Conservation (phyloP, 805 yeast species). For the Candida khao-thaluensis region DNA sequence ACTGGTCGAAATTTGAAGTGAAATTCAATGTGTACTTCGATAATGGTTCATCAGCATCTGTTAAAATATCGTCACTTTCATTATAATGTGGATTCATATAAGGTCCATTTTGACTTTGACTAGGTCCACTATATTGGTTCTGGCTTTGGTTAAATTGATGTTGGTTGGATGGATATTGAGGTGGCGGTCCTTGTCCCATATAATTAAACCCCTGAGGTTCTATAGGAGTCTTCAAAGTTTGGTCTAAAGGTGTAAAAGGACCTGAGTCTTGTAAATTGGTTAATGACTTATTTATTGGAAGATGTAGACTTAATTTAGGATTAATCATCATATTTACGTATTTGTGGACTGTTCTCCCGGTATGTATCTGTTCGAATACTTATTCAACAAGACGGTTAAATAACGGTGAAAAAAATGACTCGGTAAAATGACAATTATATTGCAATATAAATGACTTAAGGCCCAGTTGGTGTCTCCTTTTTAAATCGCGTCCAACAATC, state of each 20-base stretch:
- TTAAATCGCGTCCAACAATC: constrained; percentile 7
- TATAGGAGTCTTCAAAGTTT: constrained; percentile 40
- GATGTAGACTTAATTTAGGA: constrained; percentile 31
- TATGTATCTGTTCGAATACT: no score
- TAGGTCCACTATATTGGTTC: no score
- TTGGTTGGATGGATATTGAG: background rate
- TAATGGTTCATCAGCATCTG: constrained; percentile 39
- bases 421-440: background rate
- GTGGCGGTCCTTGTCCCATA: background rate
- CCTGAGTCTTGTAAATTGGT: constrained; percentile 21
- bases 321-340: constrained; percentile 17
- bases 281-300: constrained; percentile 34
- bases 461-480: constrained; percentile 1
- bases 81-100: constrained; percentile 35
- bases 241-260: constrained; percentile 48
- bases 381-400: no score
- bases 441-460: constrained; percentile 1
- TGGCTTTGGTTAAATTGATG: no score
- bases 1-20: constrained; percentile 36
- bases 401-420: no score
- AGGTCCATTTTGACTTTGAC: constrained; percentile 12
- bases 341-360: background rate
- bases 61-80: constrained; percentile 43
- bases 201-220: constrained; percentile 25
- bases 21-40: constrained; percentile 35